Conservation (phyloP, 2,329 filamentous ascomycete genomes). For the Microcera coccophila region DNA sequence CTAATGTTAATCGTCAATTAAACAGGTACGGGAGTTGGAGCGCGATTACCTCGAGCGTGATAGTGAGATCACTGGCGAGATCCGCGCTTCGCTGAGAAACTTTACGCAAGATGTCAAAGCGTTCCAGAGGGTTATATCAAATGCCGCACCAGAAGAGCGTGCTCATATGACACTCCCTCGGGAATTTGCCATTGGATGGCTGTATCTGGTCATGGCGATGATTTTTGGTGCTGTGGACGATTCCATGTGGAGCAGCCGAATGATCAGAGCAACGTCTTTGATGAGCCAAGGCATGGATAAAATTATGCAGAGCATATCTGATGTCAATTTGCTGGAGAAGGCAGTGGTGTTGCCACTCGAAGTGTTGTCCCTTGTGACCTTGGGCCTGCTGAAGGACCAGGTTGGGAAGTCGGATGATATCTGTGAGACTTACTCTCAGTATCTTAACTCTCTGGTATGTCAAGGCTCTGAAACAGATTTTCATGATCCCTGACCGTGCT, state of each 20-base stretch:
- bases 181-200: constrained; percentile 39
- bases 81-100: constrained; percentile 21
- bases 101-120: constrained; percentile 25
- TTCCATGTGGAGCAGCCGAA: constrained; percentile 26
- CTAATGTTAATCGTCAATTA: background rate
- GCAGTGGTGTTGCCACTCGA: constrained; percentile 42
- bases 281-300: constrained; percentile 35
- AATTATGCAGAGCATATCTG: constrained; percentile 34
- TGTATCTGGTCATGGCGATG: constrained; percentile 39
- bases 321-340: constrained; percentile 31
- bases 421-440: constrained; percentile 40
- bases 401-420: constrained; percentile 38
- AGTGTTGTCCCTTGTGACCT: constrained; percentile 38
- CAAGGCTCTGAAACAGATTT: background rate
- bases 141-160: constrained; percentile 27
- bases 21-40: constrained; percentile 11
- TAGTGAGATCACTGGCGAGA: constrained; percentile 7
- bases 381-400: constrained; percentile 38
- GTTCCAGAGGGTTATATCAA: constrained; percentile 28
- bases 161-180: constrained; percentile 32
- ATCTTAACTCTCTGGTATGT: constrained; percentile 39
- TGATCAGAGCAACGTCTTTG: constrained; percentile 29
- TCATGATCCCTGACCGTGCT: constrained; percentile 11
- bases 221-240: constrained; percentile 25
- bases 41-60: background rate